These are phyloP conservation scores for Uronychia setigera DNA, from an alignment of 73 alveolate genomes.

Conservation along the genomic window DNA sequence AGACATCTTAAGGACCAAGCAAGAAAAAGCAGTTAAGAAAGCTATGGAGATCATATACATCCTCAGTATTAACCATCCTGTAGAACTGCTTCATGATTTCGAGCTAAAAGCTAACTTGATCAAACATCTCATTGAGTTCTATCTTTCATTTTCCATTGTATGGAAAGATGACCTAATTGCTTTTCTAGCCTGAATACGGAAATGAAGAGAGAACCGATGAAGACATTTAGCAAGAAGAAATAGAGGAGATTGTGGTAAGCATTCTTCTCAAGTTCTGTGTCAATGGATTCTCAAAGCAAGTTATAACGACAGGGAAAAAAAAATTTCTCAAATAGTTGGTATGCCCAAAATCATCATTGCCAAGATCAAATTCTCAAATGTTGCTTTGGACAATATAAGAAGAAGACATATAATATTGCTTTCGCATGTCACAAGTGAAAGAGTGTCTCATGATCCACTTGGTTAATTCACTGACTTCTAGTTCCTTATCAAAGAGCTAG, in stretches of 20 bases:
- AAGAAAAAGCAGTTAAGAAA: slow-evolving; percentile 17
- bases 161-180: background rate
- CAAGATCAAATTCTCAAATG: slow-evolving; percentile 16
- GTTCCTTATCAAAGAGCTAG: slow-evolving; percentile 31
- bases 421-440: slow-evolving; percentile 18
- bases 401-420: slow-evolving; percentile 15
- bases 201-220: background rate
- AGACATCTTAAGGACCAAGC: background rate
- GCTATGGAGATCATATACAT: slow-evolving; percentile 19
- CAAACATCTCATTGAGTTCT: background rate
- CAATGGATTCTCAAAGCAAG: background rate
- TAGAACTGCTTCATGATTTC: slow-evolving; percentile 17
- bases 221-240: too few species aligned
- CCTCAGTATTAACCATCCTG: slow-evolving; percentile 33
- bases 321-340: slow-evolving; percentile 15
- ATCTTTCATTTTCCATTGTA: background rate
- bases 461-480: slow-evolving; percentile 21
- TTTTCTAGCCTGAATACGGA: background rate
- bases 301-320: slow-evolving; percentile 29
- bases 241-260: too few species aligned
- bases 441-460: slow-evolving; percentile 22
- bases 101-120: slow-evolving; percentile 2
- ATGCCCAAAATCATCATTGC: slow-evolving; percentile 23
- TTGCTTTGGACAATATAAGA: slow-evolving; percentile 39
- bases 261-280: background rate